Percentiles rank a stretch among this genome's conserved stretches.
Evolutionary conservation across 345 rosid species (phyloP).

Genomic region (Theobroma cacao): DNA sequence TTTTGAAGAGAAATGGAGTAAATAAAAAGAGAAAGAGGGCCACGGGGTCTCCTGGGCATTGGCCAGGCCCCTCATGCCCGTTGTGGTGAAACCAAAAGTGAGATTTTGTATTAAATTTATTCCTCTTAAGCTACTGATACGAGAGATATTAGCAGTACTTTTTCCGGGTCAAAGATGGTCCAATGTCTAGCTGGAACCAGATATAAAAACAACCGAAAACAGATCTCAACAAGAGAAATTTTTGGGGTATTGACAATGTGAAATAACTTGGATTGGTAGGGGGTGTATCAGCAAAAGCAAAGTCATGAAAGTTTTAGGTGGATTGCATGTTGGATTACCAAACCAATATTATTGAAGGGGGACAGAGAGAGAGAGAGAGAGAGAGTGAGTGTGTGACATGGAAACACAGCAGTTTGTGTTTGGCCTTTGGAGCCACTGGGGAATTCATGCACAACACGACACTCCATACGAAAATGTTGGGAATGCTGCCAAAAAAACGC

Average conservation of each 20-base stretch:
- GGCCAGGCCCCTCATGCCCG: not conserved
- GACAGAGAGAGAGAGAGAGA: no score
- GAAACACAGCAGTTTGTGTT: not conserved
- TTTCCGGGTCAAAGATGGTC: not conserved
- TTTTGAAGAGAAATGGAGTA: not conserved
- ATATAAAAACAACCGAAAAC: not conserved
- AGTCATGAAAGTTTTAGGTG: not conserved
- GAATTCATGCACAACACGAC: not conserved
- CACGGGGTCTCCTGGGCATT: not conserved
- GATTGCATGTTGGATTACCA: not conserved
- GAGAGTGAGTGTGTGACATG: not conserved
- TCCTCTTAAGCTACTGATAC: not conserved
- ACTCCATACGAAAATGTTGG: not conserved
- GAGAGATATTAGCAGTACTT: not conserved
- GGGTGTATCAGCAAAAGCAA: not conserved
- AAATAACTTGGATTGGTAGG: not conserved
- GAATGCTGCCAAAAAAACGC: not conserved
- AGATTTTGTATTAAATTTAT: slow-evolving; percentile 9
- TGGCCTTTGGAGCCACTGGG: not conserved
- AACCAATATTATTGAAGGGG: not conserved
- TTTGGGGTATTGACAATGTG: not conserved
- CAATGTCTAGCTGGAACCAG: not conserved
- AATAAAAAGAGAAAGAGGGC: not conserved
- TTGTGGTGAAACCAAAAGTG: not conserved
- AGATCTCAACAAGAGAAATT: not conserved